phyloP scores from a whole-genome alignment of 1,284 basidiomycete genomes.

The Leccinum pallidistipes region DNA sequence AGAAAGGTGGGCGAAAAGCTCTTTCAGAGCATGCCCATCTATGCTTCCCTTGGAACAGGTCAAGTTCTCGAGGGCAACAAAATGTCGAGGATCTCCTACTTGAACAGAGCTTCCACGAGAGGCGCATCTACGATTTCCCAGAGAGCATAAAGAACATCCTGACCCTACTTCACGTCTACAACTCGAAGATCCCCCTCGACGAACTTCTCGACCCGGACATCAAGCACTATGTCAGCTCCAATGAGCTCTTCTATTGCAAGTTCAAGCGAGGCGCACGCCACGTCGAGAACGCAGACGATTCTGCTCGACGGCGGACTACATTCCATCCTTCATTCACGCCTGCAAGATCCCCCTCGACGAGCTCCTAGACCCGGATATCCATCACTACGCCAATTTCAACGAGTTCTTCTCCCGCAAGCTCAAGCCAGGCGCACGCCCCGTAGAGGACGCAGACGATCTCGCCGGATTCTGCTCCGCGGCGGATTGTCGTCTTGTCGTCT shows the following conservation, averaged over 20 bases:
- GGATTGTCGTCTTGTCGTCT: conserved; percentile 77
- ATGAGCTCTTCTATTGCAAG: conserved; percentile 77
- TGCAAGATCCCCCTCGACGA: conserved; percentile 67
- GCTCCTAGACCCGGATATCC: conserved; percentile 63
- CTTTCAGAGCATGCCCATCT: conserved; percentile 58
- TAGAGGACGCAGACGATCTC: conserved; percentile 58
- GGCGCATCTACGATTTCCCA: conserved; percentile 52
- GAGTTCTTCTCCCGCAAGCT: conserved; percentile 78
- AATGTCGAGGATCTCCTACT: conserved; percentile 58
- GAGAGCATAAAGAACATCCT: conserved; percentile 61
- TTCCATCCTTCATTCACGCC: conserved; percentile 72
- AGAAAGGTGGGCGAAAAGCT: conserved; percentile 60
- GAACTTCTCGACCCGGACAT: conserved; percentile 71
- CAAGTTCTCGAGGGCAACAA: conserved; percentile 45
- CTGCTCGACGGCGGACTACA: conserved; percentile 76
- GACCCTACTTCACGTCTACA: conserved; percentile 74
- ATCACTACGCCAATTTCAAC: conserved; percentile 73
- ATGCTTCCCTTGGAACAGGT: conserved; percentile 71
- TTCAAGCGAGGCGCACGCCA: conserved; percentile 68
- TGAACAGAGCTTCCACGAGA: conserved; percentile 69
- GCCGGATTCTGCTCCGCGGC: conserved; percentile 64
- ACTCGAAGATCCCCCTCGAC: conserved; percentile 46
- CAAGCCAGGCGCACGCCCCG: conserved; percentile 62
- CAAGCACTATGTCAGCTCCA: conserved; percentile 68
- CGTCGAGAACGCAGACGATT: conserved; percentile 62